phyloP scores from a whole-genome alignment of 2,329 filamentous ascomycete species.

The Myotisia sp. region DNA sequence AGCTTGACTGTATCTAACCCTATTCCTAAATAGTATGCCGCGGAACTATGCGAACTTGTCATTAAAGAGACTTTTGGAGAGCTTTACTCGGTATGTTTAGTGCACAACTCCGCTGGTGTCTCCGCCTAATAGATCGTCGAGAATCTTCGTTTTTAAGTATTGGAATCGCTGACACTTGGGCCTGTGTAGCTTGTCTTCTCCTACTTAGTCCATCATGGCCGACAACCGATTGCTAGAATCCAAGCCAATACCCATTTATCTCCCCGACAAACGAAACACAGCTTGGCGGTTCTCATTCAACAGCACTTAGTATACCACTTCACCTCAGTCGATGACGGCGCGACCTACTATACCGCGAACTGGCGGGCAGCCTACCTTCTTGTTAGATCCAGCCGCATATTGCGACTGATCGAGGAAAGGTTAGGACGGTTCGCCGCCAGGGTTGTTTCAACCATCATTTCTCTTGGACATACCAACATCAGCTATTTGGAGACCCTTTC shows the following conservation, averaged over 20 bases:
- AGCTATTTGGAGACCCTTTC: slow-evolving; percentile 31
- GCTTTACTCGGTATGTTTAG: slow-evolving; percentile 79
- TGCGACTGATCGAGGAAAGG: slow-evolving; percentile 58
- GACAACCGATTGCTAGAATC: slow-evolving; percentile 57
- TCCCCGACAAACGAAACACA: slow-evolving; percentile 63
- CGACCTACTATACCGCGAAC: slow-evolving; percentile 74
- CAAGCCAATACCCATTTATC: slow-evolving; percentile 57
- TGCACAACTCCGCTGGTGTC: slow-evolving; percentile 6
- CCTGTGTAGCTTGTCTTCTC: slow-evolving; percentile 62
- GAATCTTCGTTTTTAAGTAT: background rate
- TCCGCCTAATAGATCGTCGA: too few species aligned
- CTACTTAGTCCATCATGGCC: slow-evolving; percentile 62
- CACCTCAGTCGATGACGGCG: slow-evolving; percentile 45
- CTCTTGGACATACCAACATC: slow-evolving; percentile 57
- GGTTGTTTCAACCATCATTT: slow-evolving; percentile 59
- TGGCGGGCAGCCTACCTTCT: slow-evolving; percentile 66
- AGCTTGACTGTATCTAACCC: slow-evolving; percentile 14
- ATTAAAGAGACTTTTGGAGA: slow-evolving; percentile 84
- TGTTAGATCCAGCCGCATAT: slow-evolving; percentile 64
- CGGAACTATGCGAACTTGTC: slow-evolving; percentile 80
- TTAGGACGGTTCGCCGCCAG: slow-evolving; percentile 62
- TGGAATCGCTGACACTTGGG: background rate
- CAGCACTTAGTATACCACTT: slow-evolving; percentile 72
- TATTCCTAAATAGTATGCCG: slow-evolving; percentile 42
- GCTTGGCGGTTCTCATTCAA: slow-evolving; percentile 71